Base-by-base conservation (phyloP, 106 monocot species). In the Hemerocallis citrina region DNA sequence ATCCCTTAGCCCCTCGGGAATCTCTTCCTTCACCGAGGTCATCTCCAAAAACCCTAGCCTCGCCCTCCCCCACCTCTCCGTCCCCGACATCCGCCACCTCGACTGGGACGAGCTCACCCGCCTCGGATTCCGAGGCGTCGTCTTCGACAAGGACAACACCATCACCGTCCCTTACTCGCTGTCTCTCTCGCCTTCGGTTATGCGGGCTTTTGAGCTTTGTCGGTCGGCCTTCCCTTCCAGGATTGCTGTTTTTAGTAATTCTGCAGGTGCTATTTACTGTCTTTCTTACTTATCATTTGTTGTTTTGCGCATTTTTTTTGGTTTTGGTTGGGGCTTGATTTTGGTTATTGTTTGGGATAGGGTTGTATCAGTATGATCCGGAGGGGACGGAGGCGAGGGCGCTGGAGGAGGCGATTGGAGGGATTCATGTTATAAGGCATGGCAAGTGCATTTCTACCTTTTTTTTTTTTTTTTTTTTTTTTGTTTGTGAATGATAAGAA, bases 101-200 rank as follows among this genome's bases (percentile, higher is more conserved):
- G 94, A 94, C 68, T 94, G 94, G 94, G 63, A 55, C 11, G 85
- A 69, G 70, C 72, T 94, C 57, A 57, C 60, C 39, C 71, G 74
- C 24, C 68, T 83, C 28, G 94, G 94, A 15, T 94, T 94, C 63
- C 72, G 79, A 8, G 93, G 93, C 45, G 83, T 94, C 54, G 89
- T 94, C 56, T 89, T 94, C 64, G 94, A 94, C 68, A 94, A 94
- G 80, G 94, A 94, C 61, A 94, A 94, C 73, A 94, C 94, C 36
- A 68, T 94, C 64, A 94, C 94, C 17, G 77, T 80, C 0, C 94
- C 94, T 9, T 94, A 94, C 73, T 80, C 83, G 10, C 72, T 75
- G 34, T 55, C 77, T 17, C 85, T 94, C 59, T 94, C 77, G 80
- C 85, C 89, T 10, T 21, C 63, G 1, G 61, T 94, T 34, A 31